Conservation (phyloP, 2,329 filamentous ascomycete genomes). For the Talaromyces marneffei region DNA sequence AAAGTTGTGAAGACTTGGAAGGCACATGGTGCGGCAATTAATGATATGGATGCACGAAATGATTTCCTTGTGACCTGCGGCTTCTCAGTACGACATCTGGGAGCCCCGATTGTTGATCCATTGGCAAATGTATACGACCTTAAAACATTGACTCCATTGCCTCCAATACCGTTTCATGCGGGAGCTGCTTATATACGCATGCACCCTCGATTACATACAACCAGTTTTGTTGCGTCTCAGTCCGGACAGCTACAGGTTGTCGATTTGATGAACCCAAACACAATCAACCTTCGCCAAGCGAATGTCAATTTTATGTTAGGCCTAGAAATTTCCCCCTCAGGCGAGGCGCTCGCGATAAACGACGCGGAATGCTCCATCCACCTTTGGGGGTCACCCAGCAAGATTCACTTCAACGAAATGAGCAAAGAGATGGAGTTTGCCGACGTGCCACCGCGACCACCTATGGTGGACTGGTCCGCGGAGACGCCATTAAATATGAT, state of each 20-base stretch:
- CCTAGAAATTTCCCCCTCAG: slow-evolving; percentile 81
- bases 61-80: slow-evolving; percentile 95
- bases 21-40: slow-evolving; percentile 80
- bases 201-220: slow-evolving; percentile 93
- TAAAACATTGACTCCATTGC: slow-evolving; percentile 79
- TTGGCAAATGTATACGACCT: slow-evolving; percentile 94
- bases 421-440: slow-evolving; percentile 72
- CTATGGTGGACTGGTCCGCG: slow-evolving; percentile 61
- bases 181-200: slow-evolving; percentile 92
- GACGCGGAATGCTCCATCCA: slow-evolving; percentile 75
- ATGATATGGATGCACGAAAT: slow-evolving; percentile 94
- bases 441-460: slow-evolving; percentile 58
- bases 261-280: slow-evolving; percentile 88
- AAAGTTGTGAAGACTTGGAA: slow-evolving; percentile 80
- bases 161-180: slow-evolving; percentile 85
- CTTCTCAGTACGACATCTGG: slow-evolving; percentile 75
- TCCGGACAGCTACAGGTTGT: slow-evolving; percentile 92
- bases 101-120: slow-evolving; percentile 77
- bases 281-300: slow-evolving; percentile 76
- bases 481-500: slow-evolving; percentile 78
- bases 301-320: slow-evolving; percentile 72
- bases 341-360: slow-evolving; percentile 74
- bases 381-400: slow-evolving; percentile 80
- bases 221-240: slow-evolving; percentile 87
- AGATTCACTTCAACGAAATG: slow-evolving; percentile 80